Evolutionary conservation across 345 rosid species (phyloP).

Genomic region (Psidium friedrichsthalianum): DNA sequence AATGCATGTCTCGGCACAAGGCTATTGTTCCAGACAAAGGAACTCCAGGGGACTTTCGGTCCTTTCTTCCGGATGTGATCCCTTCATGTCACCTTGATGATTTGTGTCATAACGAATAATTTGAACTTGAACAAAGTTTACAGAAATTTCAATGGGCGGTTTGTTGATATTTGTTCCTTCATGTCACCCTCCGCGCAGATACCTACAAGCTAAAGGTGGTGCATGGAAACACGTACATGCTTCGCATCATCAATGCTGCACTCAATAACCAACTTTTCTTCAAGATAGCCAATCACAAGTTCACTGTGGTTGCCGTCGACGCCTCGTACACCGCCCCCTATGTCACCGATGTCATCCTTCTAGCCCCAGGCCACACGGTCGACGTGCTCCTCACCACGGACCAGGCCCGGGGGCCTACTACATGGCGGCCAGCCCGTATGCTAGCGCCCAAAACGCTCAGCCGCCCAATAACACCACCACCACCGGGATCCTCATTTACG

Average conservation of each 20-base stretch:
- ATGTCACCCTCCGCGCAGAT: constrained; percentile 10
- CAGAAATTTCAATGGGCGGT: neutral
- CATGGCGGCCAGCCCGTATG: constrained; percentile 66
- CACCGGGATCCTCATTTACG: constrained; percentile 47
- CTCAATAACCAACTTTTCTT: constrained; percentile 69
- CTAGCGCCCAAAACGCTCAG: constrained; percentile 17
- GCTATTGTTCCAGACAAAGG: too few species aligned
- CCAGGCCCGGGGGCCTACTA: constrained; percentile 56
- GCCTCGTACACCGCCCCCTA: constrained; percentile 62
- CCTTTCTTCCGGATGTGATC: too few species aligned
- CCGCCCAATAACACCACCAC: constrained; percentile 47
- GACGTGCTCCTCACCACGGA: constrained; percentile 58
- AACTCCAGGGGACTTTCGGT: too few species aligned
- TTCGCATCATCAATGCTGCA: constrained; percentile 88
- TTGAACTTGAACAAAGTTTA: neutral
- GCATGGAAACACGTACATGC: constrained; percentile 58
- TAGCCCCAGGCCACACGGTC: constrained; percentile 67
- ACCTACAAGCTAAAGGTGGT: constrained; percentile 44
- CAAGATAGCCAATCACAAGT: constrained; percentile 71
- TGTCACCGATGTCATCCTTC: constrained; percentile 44
- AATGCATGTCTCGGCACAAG: too few species aligned
- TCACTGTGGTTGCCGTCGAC: constrained; percentile 70
- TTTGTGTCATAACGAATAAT: neutral
- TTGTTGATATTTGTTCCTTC: neutral
- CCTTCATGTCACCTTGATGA: neutral